Evolutionary conservation across 2,329 filamentous ascomycete genomes (phyloP).

Genomic region (Triangularia verruculosa): DNA sequence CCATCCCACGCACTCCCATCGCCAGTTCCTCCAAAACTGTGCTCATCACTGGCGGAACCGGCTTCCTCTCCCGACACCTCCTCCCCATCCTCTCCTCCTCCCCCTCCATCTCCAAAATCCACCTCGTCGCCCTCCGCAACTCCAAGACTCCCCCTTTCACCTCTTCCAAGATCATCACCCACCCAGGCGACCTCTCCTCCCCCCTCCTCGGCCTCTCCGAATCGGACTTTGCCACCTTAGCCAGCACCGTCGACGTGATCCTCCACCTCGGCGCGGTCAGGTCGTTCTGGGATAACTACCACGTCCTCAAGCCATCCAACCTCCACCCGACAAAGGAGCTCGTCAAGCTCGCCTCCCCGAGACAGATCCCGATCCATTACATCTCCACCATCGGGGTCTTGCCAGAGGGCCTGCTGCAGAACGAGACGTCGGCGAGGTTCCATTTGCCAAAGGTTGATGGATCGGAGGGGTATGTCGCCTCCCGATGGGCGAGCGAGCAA

Average conservation of each 20-base stretch:
- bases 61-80: conserved; percentile 41
- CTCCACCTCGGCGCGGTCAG: conserved; percentile 9
- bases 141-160: background rate
- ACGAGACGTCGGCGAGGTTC: background rate
- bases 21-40: conserved; percentile 19
- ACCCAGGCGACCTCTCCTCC: background rate
- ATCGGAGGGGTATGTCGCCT: background rate
- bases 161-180: background rate
- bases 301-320: background rate
- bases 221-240: background rate
- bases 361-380: background rate
- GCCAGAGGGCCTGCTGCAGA: background rate
- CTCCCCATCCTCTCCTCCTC: conserved; percentile 36
- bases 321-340: conserved; percentile 7
- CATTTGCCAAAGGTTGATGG: background rate
- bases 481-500: background rate
- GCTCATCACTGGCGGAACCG: conserved; percentile 39
- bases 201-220: background rate
- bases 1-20: background rate
- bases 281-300: conserved; percentile 14
- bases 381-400: background rate
- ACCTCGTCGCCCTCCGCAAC: conserved; percentile 42
- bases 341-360: background rate
- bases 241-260: background rate
- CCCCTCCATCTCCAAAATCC: conserved; percentile 34